Evolutionary conservation across 2,329 filamentous ascomycete species (phyloP).

Genomic region (Plenodomus tracheiphilus): DNA sequence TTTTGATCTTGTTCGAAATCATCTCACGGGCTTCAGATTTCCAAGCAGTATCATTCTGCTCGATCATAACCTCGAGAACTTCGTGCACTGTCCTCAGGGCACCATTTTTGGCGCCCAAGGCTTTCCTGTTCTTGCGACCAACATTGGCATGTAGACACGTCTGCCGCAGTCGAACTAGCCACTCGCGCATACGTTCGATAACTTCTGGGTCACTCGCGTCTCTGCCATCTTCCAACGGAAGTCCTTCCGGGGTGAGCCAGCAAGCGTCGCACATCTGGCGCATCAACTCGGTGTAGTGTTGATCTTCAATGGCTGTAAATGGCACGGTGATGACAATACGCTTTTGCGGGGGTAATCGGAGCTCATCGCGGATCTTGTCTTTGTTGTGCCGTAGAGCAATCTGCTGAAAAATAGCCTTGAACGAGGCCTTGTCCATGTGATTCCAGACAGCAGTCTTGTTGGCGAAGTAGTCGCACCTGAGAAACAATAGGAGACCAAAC

Average conservation of each 20-base stretch:
- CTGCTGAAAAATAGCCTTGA: slow-evolving; percentile 68
- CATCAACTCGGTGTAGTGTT: slow-evolving; percentile 80
- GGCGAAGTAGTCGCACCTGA: slow-evolving; percentile 77
- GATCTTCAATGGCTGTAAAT: slow-evolving; percentile 87
- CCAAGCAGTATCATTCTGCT: slow-evolving; percentile 72
- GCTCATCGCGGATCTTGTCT: slow-evolving; percentile 74
- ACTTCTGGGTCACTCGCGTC: slow-evolving; percentile 60
- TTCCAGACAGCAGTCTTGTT: slow-evolving; percentile 68
- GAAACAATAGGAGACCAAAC: slow-evolving; percentile 77
- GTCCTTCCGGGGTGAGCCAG: slow-evolving; percentile 66
- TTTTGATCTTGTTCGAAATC: slow-evolving; percentile 65
- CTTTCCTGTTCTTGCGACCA: slow-evolving; percentile 66
- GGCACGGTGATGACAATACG: slow-evolving; percentile 86
- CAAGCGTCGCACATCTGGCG: slow-evolving; percentile 73
- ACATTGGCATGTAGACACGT: slow-evolving; percentile 86
- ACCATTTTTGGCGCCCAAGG: slow-evolving; percentile 62
- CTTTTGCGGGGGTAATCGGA: slow-evolving; percentile 79
- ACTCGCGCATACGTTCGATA: slow-evolving; percentile 75
- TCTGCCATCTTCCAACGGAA: slow-evolving; percentile 65
- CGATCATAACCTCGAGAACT: slow-evolving; percentile 89
- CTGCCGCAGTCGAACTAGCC: slow-evolving; percentile 77
- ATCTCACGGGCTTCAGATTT: slow-evolving; percentile 70
- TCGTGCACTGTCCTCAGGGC: slow-evolving; percentile 81
- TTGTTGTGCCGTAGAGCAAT: slow-evolving; percentile 88
- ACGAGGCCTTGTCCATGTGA: slow-evolving; percentile 67